Percentiles rank a stretch among this genome's conserved stretches.
These are phyloP conservation scores for Chlorella sorokiniana DNA, from an alignment of 139 green algal species.

Conservation along the genomic window DNA sequence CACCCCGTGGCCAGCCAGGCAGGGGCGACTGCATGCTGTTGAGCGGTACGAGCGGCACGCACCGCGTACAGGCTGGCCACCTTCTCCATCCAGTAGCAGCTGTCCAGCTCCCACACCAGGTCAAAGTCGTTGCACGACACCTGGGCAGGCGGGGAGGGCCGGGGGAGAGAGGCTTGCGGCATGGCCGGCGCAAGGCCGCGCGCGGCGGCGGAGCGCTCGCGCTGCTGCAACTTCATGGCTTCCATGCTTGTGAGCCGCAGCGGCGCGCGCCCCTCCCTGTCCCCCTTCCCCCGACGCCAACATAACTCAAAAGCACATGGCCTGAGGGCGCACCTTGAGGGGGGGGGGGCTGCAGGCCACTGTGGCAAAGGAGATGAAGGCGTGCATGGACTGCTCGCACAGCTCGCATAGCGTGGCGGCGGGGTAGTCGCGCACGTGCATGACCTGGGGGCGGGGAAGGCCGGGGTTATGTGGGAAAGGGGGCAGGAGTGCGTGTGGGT, in stretches of 20 bases:
- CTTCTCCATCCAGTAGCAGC: conserved; percentile 47
- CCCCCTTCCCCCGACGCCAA: neutral
- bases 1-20: too few species aligned
- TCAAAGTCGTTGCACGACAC: conserved; percentile 48
- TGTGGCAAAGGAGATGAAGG: conserved; percentile 42
- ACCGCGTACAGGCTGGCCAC: conserved; percentile 6
- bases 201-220: too few species aligned
- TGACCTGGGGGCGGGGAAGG: too few species aligned
- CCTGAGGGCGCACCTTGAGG: conserved; percentile 1
- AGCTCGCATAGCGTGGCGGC: conserved; percentile 51
- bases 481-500: neutral
- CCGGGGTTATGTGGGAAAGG: neutral
- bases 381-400: conserved; percentile 50
- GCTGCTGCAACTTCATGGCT: neutral
- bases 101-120: conserved; percentile 36
- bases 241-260: too few species aligned
- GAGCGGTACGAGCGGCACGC: too few species aligned
- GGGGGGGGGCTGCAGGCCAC: conserved; percentile 18
- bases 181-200: neutral
- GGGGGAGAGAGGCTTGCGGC: neutral
- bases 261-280: too few species aligned
- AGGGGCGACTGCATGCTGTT: too few species aligned
- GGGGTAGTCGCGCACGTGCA: conserved; percentile 26
- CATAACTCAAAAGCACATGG: neutral
- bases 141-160: neutral